These are phyloP conservation scores for Pouteria glomerata DNA, from an alignment of 148 eudicot genomes.

Conservation along the genomic window DNA sequence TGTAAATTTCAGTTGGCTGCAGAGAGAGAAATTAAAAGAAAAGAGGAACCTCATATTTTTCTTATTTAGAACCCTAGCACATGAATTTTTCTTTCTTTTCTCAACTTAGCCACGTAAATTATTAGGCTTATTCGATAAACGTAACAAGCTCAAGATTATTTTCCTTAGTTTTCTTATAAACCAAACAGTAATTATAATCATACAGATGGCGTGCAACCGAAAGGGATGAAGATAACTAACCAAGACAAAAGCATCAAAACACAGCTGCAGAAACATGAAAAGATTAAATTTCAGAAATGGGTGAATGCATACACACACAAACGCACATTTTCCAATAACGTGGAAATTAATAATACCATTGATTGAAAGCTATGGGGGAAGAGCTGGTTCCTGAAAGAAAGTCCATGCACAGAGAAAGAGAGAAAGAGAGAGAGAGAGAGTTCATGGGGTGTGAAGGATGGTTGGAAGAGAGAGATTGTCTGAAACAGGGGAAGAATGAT, in stretches of 20 bases:
- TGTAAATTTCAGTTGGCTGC: background rate
- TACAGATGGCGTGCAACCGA: background rate
- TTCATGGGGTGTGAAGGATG: too few relatives aligned
- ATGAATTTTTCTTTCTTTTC: too few relatives aligned
- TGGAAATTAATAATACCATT: background rate
- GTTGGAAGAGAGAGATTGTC: too few relatives aligned
- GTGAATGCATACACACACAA: background rate
- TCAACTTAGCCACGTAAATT: too few relatives aligned
- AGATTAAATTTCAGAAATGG: background rate
- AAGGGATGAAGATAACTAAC: background rate
- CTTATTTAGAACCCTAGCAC: background rate
- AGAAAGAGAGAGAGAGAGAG: conserved; percentile 5
- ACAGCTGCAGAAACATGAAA: background rate
- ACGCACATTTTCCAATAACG: background rate
- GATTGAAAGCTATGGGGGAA: background rate
- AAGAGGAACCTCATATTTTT: background rate
- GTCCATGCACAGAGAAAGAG: conserved; percentile 3
- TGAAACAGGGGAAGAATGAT: too few relatives aligned
- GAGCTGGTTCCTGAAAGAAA: background rate
- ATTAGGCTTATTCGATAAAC: too few relatives aligned
- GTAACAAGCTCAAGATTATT: background rate
- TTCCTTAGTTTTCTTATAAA: background rate
- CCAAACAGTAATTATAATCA: background rate
- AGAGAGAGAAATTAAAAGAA: background rate
- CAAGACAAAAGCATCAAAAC: background rate